phyloP scores from a whole-genome alignment of 768 basidiomycete species.

The Kwoniella dejecticola region DNA sequence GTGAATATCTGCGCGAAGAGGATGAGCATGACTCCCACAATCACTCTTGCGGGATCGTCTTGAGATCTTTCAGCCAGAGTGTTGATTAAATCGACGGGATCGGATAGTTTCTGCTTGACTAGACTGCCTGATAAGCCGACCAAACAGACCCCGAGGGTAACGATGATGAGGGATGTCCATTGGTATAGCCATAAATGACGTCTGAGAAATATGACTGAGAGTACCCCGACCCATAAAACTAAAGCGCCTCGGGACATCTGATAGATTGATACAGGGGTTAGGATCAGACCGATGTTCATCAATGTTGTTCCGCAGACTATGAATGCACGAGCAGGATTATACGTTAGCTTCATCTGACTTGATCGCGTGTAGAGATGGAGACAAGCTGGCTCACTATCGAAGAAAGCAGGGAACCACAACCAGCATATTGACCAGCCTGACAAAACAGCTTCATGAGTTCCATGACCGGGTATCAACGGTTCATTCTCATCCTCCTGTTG shows the following conservation, averaged over 20 bases:
- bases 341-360: not conserved
- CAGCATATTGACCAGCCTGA: slow-evolving; percentile 39
- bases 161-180: slow-evolving; percentile 88
- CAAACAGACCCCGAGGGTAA: slow-evolving; percentile 60
- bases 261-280: slow-evolving; percentile 95
- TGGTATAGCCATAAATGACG: slow-evolving; percentile 86
- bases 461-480: not conserved
- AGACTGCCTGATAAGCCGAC: slow-evolving; percentile 81
- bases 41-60: slow-evolving; percentile 52
- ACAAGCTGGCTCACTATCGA: slow-evolving; percentile 47
- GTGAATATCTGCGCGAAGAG: slow-evolving; percentile 88
- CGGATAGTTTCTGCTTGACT: slow-evolving; percentile 65
- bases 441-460: slow-evolving; percentile 18
- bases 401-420: slow-evolving; percentile 54
- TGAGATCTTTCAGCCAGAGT: slow-evolving; percentile 48
- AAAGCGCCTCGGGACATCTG: slow-evolving; percentile 86
- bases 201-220: slow-evolving; percentile 86
- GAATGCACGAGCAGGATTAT: too few relatives aligned
- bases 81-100: slow-evolving; percentile 13
- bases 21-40: slow-evolving; percentile 77
- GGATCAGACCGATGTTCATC: slow-evolving; percentile 94
- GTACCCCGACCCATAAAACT: slow-evolving; percentile 87
- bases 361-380: not conserved
- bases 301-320: slow-evolving; percentile 68
- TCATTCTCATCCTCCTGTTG: slow-evolving; percentile 16